Base-by-base conservation (phyloP, 495 filamentous ascomycete genomes). In the Elasticomyces elasticus region DNA sequence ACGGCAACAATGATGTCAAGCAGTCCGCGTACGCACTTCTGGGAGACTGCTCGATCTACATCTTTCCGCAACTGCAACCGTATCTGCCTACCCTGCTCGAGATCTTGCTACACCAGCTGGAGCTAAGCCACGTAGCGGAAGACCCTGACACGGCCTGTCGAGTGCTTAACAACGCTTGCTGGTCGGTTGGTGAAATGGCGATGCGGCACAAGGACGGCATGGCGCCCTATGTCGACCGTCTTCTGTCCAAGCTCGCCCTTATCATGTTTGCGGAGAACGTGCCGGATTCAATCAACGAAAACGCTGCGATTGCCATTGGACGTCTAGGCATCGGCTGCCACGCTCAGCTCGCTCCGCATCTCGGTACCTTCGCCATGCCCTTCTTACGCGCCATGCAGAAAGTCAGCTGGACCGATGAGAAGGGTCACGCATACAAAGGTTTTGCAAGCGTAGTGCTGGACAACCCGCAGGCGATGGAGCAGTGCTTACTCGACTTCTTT, bases 121-220 rank as follows among this genome's bases (percentile, higher is more conserved):
- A 97, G 62, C 71, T 97, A 41, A 84, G 87, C 52, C 71, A 79
- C 45, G 79, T 88, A 42, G 69, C 79, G 6, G 81, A 87, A 48
- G 83, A 89, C 45, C 85, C 84, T 25, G 75, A 81, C 52, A 87
- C 80, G 7, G 82, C 83, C 7, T 97, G 94, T 67, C 84, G 85
- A 41, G 91, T 95, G 17, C 77, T 97, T 53, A 99, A 97, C 76
- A 99, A 99, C 65, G 90, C 92, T 26, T 97, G 94, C 73, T 99
- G 92, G 92, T 92, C 90, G 27, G 85, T 81, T 22, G 92, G 92
- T 17, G 92, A 99, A 71, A 94, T 99, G 53, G 83, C 89, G 9
- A 82, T 96, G 68, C 81, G 87, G 62, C 80, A 87, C 60, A 77
- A 80, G 54, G 73, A 74, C 38, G 76, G 71, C 20, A 84, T 97